These are phyloP conservation scores for Garcileccinum viscosum DNA, from an alignment of 1,284 basidiomycete species.

Conservation along the genomic window DNA sequence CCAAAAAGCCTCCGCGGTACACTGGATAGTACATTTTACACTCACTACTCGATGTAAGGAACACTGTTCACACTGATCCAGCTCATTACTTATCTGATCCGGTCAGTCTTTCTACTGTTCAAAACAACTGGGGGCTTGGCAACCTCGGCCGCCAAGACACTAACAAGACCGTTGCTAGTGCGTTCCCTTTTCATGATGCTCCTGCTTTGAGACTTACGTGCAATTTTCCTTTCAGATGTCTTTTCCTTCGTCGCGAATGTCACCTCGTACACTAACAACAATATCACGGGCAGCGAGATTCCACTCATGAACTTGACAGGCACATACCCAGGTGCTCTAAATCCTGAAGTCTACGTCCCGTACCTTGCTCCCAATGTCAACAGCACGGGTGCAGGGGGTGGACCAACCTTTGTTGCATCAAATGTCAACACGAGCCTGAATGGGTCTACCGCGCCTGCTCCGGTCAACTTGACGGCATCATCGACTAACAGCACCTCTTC, in stretches of 20 bases:
- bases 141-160: conserved; percentile 66
- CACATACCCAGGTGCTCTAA: conserved; percentile 40
- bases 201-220: neutral
- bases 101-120: conserved; percentile 56
- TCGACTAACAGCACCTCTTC: conserved; percentile 4
- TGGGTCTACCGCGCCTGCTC: conserved; percentile 39
- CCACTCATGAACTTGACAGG: conserved; percentile 43
- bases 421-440: conserved; percentile 45
- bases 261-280: conserved; percentile 44
- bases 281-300: conserved; percentile 29
- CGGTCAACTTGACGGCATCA: conserved; percentile 48
- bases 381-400: conserved; percentile 47
- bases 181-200: conserved; percentile 1
- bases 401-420: conserved; percentile 45
- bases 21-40: conserved; percentile 63
- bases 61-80: neutral
- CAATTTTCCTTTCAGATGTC: conserved; percentile 47
- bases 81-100: conserved; percentile 8
- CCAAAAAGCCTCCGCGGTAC: conserved; percentile 51
- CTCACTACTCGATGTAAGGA: conserved; percentile 63
- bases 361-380: conserved; percentile 48
- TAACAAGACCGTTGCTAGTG: conserved; percentile 46
- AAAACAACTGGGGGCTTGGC: conserved; percentile 71
- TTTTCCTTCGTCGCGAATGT: conserved; percentile 50
- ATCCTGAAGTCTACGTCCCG: conserved; percentile 45